These are phyloP conservation scores for Calonectria pauciramosa DNA, from an alignment of 2,329 filamentous ascomycete species.

Conservation along the genomic window DNA sequence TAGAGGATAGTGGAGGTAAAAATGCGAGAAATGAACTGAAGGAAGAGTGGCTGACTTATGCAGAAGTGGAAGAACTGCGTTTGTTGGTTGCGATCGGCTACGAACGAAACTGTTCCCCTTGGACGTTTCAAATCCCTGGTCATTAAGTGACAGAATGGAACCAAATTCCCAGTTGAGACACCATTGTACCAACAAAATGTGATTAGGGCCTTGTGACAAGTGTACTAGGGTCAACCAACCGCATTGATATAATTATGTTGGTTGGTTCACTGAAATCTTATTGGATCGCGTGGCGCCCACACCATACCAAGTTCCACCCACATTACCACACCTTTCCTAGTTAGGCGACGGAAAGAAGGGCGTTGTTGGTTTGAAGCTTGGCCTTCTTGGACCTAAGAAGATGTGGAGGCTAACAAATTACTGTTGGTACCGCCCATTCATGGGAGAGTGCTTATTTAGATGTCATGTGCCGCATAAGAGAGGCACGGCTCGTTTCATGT, in stretches of 20 bases:
- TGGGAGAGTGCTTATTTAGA: not conserved
- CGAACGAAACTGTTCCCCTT: not conserved
- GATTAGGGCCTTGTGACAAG: not conserved
- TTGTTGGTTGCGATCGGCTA: too few relatives aligned
- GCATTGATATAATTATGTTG: not conserved
- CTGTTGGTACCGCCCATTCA: not conserved
- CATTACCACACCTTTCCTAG: not conserved
- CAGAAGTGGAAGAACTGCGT: too few relatives aligned
- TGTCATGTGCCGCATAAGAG: not conserved
- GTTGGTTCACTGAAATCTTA: not conserved
- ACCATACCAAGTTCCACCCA: not conserved
- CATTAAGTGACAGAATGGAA: not conserved
- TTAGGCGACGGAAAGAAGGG: not conserved
- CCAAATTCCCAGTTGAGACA: not conserved
- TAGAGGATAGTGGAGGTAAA: not conserved
- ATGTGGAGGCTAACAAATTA: not conserved
- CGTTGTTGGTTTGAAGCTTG: not conserved
- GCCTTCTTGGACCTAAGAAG: not conserved
- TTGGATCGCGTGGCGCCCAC: not conserved
- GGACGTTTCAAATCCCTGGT: not conserved
- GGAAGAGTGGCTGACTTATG: not conserved
- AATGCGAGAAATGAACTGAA: not conserved
- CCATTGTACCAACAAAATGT: not conserved
- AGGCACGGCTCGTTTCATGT: not conserved
- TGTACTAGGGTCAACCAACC: not conserved